Base-by-base conservation (phyloP, 768 basidiomycete species). In the Suillus ampliporus region DNA sequence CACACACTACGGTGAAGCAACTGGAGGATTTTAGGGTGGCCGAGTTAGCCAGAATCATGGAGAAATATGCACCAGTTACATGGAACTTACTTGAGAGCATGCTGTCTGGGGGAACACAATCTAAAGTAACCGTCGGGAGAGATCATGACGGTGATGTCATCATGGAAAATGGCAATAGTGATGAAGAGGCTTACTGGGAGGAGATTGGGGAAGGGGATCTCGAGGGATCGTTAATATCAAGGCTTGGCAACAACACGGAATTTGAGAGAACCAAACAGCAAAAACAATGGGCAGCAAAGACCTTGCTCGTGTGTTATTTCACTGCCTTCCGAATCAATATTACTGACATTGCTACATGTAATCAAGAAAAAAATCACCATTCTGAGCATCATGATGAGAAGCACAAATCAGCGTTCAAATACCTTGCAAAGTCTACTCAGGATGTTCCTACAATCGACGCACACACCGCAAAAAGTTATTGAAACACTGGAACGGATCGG, bases 361-460 rank as follows among this genome's bases (percentile, higher is more conserved):
- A 40, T 21, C 34, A 31, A 69, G 67, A 64, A 59, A 48, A 61
- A 60, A 57, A 65, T 57, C 6, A 64, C 66, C 5, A 23, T 66
- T 13, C 48, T 63, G 4, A 64, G 61, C 41, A 63, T 68, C 10
- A 31, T 69, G 54, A 68, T 43, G 77, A 69, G 23, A 61, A 67
- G 31, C 71, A 78, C 78, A 78, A 83, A 23, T 71, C 26, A 59
- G 51, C 60, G 61, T 51, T 64, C 65, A n/a, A 66, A 66, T 54
- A 23, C 65, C 6, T 41, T 76, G 3, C 70, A 74, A 52, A 68
- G 61, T 28, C 31, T 73, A 19, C 57, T 75, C 3, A 71, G 76
- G 0, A 61, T 79, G 7, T 77, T 76, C 50, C 60, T 73, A 14
- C 75, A 77, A 52, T 68, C 71, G 3, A 60, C 61, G 17, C 40